Base-by-base conservation (phyloP, 1,284 basidiomycete species). In the Anthracocystis panici-leucophaei region DNA sequence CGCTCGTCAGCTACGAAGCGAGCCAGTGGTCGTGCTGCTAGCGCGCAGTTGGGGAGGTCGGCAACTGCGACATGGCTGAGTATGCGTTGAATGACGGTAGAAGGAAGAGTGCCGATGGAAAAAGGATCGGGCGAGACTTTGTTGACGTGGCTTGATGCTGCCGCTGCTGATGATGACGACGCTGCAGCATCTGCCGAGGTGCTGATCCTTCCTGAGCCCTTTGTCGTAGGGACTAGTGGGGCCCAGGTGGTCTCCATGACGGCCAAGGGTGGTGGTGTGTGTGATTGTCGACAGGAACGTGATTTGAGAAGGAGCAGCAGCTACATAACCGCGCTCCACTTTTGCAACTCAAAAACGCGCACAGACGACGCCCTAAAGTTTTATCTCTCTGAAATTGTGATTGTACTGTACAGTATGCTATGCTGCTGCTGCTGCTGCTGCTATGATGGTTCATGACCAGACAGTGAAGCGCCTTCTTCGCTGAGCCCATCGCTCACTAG, bases 1-100 rank as follows among this genome's bases (percentile, higher is more conserved):
- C 67, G 33, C 16, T 82, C 80, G 27, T 75, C 70, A 1, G 78
- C 74, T 25, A 81, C 77, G 31, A 77, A 75, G n/a, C 67, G 56
- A 8, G 79, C 78, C 0, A 82, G 56, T 1, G 67, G n/a, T 20
- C 77, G 27, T 16, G 67, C 68, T 18, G 75, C 58, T 1, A 65
- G 57, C 12, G 78, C 75, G 40, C 72, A 77, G 27, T 57, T 66
- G 12, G 63, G 57, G 2, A 81, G 57, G 25, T 79, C 70, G 5
- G 69, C 50, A 1, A 81, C 62, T 0, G 75, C 54, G 0, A 79
- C 61, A 40, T 56, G 66, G 56, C 53, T 61, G 52, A 78, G 66
- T 40, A 81, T 80, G 52, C 66, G 68, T 27, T 63, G 62, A 18
- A 75, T 38, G 16, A 81, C 65, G 3, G 55, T 57, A 5, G 72